phyloP scores from a whole-genome alignment of 441 rosid genomes.

The Mallotus repandus region DNA sequence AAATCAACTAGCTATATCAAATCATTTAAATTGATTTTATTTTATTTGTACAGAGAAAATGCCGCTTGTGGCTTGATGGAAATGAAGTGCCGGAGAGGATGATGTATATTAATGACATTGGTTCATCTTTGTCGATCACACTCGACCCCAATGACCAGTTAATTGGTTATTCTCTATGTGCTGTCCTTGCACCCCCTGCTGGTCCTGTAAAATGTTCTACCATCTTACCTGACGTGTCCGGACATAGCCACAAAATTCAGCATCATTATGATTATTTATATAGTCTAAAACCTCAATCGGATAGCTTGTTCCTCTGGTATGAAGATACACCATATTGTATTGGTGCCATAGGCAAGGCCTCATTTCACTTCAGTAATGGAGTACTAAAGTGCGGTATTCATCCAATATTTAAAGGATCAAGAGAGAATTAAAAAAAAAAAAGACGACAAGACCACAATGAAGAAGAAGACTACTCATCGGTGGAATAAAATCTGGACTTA shows the following conservation, averaged over 20 bases:
- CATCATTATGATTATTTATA: too few relatives aligned
- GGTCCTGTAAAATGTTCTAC: not conserved
- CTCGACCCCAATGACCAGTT: not conserved
- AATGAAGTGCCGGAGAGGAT: not conserved
- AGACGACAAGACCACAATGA: too few relatives aligned
- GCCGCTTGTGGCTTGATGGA: not conserved
- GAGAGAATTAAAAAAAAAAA: too few relatives aligned
- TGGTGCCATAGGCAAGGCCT: not conserved
- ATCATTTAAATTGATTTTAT: not conserved
- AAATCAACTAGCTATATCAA: too few relatives aligned
- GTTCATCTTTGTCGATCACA: not conserved
- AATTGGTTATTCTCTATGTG: not conserved
- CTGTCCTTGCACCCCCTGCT: not conserved
- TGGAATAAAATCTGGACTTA: too few relatives aligned
- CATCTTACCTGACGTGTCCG: too few relatives aligned
- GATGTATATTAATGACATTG: not conserved
- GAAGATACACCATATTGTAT: too few relatives aligned
- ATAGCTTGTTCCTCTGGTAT: too few relatives aligned
- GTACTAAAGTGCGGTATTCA: not conserved
- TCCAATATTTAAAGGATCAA: not conserved
- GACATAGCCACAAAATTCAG: too few relatives aligned
- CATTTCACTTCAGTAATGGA: not conserved
- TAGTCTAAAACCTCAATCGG: too few relatives aligned
- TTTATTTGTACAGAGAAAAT: not conserved
- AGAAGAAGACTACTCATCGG: too few relatives aligned